Base-by-base conservation (phyloP, 2,329 filamentous ascomycete species). In the Fusarium euwallaceae region DNA sequence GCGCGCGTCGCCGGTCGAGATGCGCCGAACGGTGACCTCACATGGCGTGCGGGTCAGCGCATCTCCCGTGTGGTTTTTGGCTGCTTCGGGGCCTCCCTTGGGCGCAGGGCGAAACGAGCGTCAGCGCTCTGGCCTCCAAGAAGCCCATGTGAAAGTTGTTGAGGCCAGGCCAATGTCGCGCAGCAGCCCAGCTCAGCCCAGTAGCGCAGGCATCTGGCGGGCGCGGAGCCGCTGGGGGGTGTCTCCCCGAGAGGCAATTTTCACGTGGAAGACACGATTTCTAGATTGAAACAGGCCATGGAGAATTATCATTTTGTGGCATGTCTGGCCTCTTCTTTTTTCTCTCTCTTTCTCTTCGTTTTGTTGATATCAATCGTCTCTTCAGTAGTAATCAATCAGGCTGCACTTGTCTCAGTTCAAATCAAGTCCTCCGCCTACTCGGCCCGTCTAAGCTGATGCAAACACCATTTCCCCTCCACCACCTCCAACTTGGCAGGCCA, bases 41-140 rank as follows among this genome's bases (percentile, higher is more conserved):
- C 71, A 73, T 74, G 75, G 74, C 68, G 72, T 67, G 72, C 64
- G 64, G 61, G 70, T 75, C 74, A 62, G 62, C 67, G 69, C 69
- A 75, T 73, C 75, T 74, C 64, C 66, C 63, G 58, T 24, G 41
- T 51, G 24, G 24, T 29, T 29, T 53, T 53, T 32, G 24, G 48
- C 3, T 48, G 43, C 43, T 48, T 17, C 14, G 43, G 43, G 43
- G 43, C 43, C 22, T 66, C 61, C 61, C 45, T 55, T 55, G 61
- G 36, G 59, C 58, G 41, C 27, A 48, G 56, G 27, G 60, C 60
- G 41, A 62, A 27, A 27, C 43, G 29, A 58, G 53, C 53, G 53
- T 22, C 51, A 34, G 51, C 36, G 45, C 61, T 73, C 36, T 68
- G 70, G 70, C 43, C 43, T 24, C 43, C 22, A 48, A 48, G 43